Conservation (phyloP, 2,329 filamentous ascomycete species). For the Fusarium concolor region DNA sequence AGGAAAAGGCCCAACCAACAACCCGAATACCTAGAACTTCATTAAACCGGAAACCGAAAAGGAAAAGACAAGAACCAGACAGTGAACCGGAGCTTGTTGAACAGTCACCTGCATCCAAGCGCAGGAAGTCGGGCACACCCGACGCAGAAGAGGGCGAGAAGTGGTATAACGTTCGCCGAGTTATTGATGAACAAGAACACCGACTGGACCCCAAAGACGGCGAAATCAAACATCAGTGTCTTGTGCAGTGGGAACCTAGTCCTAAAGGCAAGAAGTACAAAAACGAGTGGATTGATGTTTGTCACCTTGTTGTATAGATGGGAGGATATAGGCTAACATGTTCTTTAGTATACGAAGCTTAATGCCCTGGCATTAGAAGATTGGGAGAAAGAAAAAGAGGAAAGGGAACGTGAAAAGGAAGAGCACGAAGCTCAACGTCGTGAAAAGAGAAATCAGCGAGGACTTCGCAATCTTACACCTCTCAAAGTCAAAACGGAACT, state of each 20-base stretch:
- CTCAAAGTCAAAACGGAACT: not conserved
- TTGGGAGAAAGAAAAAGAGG: slow-evolving; percentile 45
- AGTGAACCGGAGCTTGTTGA: slow-evolving; percentile 9
- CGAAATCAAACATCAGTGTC: slow-evolving; percentile 47
- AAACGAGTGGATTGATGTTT: slow-evolving; percentile 51
- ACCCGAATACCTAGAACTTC: slow-evolving; percentile 30
- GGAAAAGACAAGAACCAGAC: slow-evolving; percentile 10
- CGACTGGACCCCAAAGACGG: slow-evolving; percentile 3
- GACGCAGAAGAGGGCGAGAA: not conserved
- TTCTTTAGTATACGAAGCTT: slow-evolving; percentile 47
- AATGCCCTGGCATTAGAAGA: slow-evolving; percentile 49
- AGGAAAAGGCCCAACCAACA: slow-evolving; percentile 33
- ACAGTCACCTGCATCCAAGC: slow-evolving; percentile 8
- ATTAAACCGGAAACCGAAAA: slow-evolving; percentile 36
- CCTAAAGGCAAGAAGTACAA: slow-evolving; percentile 49
- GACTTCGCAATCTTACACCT: slow-evolving; percentile 7
- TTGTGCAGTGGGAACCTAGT: slow-evolving; percentile 55
- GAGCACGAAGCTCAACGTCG: slow-evolving; percentile 2
- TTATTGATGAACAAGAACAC: slow-evolving; percentile 49
- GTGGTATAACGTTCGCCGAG: slow-evolving; percentile 52
- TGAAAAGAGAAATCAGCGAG: slow-evolving; percentile 15
- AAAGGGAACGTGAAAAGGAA: slow-evolving; percentile 1
- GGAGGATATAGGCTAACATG: slow-evolving; percentile 37
- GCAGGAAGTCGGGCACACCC: slow-evolving; percentile 7
- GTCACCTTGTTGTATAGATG: not conserved